Conservation (phyloP, 495 filamentous ascomycete genomes). For the Aspergillus asperescens region DNA sequence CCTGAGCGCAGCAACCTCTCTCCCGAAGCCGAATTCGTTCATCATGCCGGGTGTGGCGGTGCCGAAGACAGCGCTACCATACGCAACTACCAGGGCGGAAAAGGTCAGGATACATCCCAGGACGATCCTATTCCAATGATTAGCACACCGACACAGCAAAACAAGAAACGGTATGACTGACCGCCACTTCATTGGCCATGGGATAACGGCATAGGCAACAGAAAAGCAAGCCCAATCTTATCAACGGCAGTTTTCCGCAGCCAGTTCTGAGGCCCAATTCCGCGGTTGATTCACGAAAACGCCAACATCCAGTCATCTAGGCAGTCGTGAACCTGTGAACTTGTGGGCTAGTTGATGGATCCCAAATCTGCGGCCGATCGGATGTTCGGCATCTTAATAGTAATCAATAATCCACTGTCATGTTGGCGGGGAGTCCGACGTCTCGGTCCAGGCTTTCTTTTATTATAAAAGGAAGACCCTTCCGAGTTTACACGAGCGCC, state of each 20-base stretch:
- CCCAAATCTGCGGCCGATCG: neutral
- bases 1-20: conserved; percentile 47
- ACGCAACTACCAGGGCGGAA: conserved; percentile 45
- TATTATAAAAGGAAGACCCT: neutral
- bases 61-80: conserved; percentile 48
- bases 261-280: neutral
- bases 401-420: neutral
- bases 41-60: conserved; percentile 37
- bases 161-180: conserved; percentile 24
- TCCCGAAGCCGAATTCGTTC: conserved; percentile 40
- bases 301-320: neutral
- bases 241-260: conserved; percentile 5
- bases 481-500: too few species aligned
- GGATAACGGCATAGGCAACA: neutral
- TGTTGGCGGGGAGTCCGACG: neutral
- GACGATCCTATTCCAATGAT: conserved; percentile 5
- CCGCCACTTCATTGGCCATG: conserved; percentile 18
- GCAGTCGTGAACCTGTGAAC: neutral
- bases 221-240: neutral
- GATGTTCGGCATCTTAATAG: neutral
- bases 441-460: neutral
- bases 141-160: neutral
- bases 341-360: neutral
- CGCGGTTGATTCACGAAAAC: neutral
- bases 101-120: conserved; percentile 19